phyloP scores from a whole-genome alignment of 495 filamentous ascomycete species.

The Immersiella caudata region DNA sequence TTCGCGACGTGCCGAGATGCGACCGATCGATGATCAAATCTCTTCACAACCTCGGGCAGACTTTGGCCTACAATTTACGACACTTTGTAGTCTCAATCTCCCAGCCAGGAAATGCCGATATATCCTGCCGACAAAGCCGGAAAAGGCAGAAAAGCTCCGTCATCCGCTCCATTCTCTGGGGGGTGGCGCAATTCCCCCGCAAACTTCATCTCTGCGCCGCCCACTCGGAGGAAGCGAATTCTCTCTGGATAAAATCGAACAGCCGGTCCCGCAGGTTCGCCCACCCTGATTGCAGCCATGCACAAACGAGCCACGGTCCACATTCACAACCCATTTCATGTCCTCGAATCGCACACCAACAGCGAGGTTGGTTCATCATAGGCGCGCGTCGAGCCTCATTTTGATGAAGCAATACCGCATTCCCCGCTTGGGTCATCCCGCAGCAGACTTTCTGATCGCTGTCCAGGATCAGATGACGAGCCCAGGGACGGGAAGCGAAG shows the following conservation, averaged over 20 bases:
- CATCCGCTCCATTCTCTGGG: neutral
- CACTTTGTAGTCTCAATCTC: neutral
- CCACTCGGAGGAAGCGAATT: conserved; percentile 1
- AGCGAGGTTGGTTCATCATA: neutral
- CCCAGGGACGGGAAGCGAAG: neutral
- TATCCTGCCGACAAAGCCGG: neutral
- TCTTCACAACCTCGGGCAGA: conserved; percentile 4
- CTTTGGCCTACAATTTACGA: neutral
- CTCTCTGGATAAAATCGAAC: conserved; percentile 9
- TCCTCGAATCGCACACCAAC: neutral
- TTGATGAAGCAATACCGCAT: neutral
- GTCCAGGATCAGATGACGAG: neutral
- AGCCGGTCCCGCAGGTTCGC: neutral
- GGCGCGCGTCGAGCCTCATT: neutral
- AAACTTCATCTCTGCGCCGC: neutral
- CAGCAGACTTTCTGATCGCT: neutral
- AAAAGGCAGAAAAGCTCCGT: conserved; percentile 8
- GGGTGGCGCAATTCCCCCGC: conserved; percentile 11
- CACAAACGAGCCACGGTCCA: too few species aligned
- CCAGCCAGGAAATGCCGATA: neutral
- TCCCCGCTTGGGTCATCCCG: neutral
- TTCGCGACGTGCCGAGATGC: too few species aligned
- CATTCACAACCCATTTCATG: too few species aligned
- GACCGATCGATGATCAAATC: neutral
- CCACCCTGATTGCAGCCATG: too few species aligned